Base-by-base conservation (phyloP, 192 early-diverging fungal species). In the Backusella parvicylindrica region DNA sequence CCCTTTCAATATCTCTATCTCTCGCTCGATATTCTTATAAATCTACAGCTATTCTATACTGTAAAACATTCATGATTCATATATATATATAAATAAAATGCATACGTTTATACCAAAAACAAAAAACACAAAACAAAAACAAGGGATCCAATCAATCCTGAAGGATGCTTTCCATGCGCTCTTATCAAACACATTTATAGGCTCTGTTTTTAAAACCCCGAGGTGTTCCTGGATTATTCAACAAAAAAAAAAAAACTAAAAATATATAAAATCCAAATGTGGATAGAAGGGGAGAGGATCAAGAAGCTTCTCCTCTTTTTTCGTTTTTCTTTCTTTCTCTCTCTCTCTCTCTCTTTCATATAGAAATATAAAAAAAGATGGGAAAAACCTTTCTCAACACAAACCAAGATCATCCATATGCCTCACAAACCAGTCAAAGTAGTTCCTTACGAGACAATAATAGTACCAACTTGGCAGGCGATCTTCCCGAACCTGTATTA, bases 401-500 rank as follows among this genome's bases (percentile, higher is more conserved):
- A 23, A 31, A 26, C n/a, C 66, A n/a, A n/a, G n/a, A n/a, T n/a
- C n/a, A 68, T 23, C 32, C 66, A 3, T 68, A 68, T 7, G 66
- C 66, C 21, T 21, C 66, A 36, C 66, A 68, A 18, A 68, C 32
- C 8, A 68, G 66, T 36, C 66, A 68, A 26, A 36, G 8, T 6
- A 68, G 66, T 36, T 68, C 66, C 2, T 33, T 36, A 6, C 11
- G 18, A 66, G 28, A 66, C 33, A 60, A 28, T 8, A 60, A 60
- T 60, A 60, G 56, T 2, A n/a, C n/a, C n/a, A n/a, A n/a, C n/a
- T n/a, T n/a, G n/a, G n/a, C 7, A 5, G n/a, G 64, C 6, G 60
- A 31, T n/a, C 56, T 80, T 26, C 75, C 79, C 1, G 79, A 72
- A 6, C 79, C 79, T n/a, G 79, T 80, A 13, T 35, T 75, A 32